Base-by-base conservation (phyloP, 305 asterid genomes). In the Stenogyne calaminthoides region DNA sequence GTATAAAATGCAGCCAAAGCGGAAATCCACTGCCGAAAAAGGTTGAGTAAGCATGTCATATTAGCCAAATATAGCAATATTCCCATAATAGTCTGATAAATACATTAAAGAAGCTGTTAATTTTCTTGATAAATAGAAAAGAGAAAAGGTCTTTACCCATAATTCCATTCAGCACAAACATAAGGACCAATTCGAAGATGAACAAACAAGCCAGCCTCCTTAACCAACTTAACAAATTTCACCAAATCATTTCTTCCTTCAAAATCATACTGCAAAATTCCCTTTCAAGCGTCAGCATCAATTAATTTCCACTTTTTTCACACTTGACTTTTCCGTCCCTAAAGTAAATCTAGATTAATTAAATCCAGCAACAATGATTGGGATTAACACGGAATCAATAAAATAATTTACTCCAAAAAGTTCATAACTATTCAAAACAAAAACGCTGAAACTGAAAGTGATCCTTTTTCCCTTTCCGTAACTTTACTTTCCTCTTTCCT, bases 121-220 rank as follows among this genome's bases (percentile, higher is more conserved):
- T 51, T 14, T n/a, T 5, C 19, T 55, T 40, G 18, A 18, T 19
- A 37, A 18, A 58, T 19, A 11, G 51, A 42, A 58, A 39, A 11
- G 62, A 36, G 14, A 63, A 27, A 4, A 9, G 16, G 3, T 22
- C 20, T 64, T 64, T 77, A 95, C 99, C 99, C 99, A 77, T 95
- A 95, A 75, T 89, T 93, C 99, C 99, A 95, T 75, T 95, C 98
- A 15, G 99, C 98, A 46, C 99, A 95, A 15, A 81, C 99, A 66
- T 95, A 95, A 72, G 98, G 99, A 11, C 97, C 98, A 6, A 93
- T 95, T 15, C 99, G 88, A 25, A 95, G 87, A 77, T 91, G 97
- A 77, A 80, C 90, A 67, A 76, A 82, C 32, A 95, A 80, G 25
- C 96, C 99, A 73, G 99, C 97, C 27, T 88, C 87, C 7, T 79